Evolutionary conservation across 305 asterid species (phyloP).

Genomic region (Withania somnifera): DNA sequence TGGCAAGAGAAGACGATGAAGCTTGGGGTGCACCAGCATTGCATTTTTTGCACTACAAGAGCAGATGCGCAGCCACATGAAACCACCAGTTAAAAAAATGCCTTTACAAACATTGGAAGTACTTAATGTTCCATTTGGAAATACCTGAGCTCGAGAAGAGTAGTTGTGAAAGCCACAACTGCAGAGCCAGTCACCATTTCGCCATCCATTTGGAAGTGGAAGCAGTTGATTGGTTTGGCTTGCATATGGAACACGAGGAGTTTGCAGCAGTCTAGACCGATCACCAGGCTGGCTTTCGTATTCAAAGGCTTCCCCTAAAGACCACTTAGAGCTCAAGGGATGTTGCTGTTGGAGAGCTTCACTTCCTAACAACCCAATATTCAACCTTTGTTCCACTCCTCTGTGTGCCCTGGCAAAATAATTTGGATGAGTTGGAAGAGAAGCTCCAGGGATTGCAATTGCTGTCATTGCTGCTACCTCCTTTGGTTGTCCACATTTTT

Average conservation of each 20-base stretch:
- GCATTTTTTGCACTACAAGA: conserved; percentile 79
- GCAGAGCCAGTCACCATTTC: conserved; percentile 87
- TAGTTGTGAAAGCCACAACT: conserved; percentile 85
- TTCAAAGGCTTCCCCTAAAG: conserved; percentile 38
- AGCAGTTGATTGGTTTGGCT: conserved; percentile 32
- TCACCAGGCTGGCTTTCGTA: conserved; percentile 31
- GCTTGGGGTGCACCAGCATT: conserved; percentile 41
- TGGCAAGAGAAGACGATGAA: conserved; percentile 43
- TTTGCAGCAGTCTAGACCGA: conserved; percentile 40
- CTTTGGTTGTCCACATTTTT: conserved; percentile 95
- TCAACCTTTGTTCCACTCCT: conserved; percentile 42
- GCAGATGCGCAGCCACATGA: conserved; percentile 16
- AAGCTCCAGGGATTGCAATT: conserved; percentile 68
- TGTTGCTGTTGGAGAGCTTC: conserved; percentile 40
- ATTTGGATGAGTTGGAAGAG: conserved; percentile 70
- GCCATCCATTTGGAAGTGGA: conserved; percentile 64
- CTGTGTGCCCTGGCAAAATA: conserved; percentile 80
- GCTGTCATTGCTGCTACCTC: conserved; percentile 94
- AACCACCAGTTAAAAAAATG: neutral
- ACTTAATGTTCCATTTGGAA: neutral
- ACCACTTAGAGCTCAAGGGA: conserved; percentile 53
- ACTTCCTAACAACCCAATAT: conserved; percentile 28
- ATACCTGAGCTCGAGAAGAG: conserved; percentile 74
- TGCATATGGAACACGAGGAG: conserved; percentile 36
- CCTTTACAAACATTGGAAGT: neutral